Evolutionary conservation across 495 filamentous ascomycete genomes (phyloP).

Genomic region (Massariosphaeria phaeospora): DNA sequence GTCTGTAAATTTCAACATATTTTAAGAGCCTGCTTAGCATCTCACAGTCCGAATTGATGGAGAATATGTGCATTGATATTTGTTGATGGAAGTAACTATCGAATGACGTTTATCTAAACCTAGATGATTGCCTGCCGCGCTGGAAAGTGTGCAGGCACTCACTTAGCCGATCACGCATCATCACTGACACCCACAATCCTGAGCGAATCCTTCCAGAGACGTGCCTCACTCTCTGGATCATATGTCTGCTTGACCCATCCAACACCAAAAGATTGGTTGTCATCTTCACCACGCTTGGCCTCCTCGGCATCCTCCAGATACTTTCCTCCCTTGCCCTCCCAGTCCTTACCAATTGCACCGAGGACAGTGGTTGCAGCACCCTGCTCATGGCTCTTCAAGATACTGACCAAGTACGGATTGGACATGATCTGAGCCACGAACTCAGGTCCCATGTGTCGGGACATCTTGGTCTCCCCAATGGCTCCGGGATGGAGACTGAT

Average conservation of each 20-base stretch:
- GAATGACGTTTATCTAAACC: too few relatives aligned
- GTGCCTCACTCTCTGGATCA: neutral
- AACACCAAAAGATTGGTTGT: neutral
- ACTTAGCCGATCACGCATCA: too few relatives aligned
- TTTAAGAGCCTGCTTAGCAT: too few relatives aligned
- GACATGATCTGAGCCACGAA: constrained; percentile 23
- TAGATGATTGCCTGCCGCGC: too few relatives aligned
- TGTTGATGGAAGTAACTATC: too few relatives aligned
- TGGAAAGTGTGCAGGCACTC: too few relatives aligned
- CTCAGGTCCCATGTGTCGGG: constrained; percentile 4
- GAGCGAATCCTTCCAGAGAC: neutral
- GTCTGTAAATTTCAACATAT: too few relatives aligned
- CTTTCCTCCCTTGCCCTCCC: constrained; percentile 40
- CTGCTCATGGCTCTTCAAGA: constrained; percentile 8
- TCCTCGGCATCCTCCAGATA: constrained; percentile 38
- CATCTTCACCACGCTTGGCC: neutral
- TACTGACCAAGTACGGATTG: neutral
- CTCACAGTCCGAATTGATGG: too few relatives aligned
- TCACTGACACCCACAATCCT: neutral
- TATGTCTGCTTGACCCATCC: neutral
- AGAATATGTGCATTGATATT: too few relatives aligned
- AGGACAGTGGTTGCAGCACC: constrained; percentile 44
- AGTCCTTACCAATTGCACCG: constrained; percentile 39
- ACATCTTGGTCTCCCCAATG: constrained; percentile 12
- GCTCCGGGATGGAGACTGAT: constrained; percentile 8